Percentiles rank a stretch among this genome's conserved stretches.
phyloP scores from a whole-genome alignment of 139 green algal genomes.

The Picocystis salinarum region DNA sequence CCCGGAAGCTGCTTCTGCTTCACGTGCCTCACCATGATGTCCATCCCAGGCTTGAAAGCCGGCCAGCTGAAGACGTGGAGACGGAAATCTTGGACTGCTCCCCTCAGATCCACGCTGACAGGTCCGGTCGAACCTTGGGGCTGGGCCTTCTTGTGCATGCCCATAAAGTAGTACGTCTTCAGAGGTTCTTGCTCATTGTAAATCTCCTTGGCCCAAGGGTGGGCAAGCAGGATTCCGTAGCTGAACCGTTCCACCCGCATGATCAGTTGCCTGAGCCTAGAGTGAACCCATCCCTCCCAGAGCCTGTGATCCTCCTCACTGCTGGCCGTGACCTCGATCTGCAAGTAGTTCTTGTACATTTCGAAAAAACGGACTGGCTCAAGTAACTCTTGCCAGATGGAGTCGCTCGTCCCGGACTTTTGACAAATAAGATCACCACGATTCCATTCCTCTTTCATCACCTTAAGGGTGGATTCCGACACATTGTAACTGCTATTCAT shows the following conservation, averaged over 20 bases:
- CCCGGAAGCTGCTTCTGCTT: slow-evolving; percentile 28
- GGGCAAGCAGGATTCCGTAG: slow-evolving; percentile 21
- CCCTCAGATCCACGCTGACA: slow-evolving; percentile 38
- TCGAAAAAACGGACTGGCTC: slow-evolving; percentile 54
- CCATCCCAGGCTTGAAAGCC: slow-evolving; percentile 32
- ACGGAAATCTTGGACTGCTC: slow-evolving; percentile 47
- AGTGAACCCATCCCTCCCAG: slow-evolving; percentile 77
- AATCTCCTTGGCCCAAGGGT: slow-evolving; percentile 42
- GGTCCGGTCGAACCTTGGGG: too few species aligned
- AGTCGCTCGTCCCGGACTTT: neutral
- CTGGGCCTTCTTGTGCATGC: slow-evolving; percentile 9
- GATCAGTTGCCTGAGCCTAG: slow-evolving; percentile 53
- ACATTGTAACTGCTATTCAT: slow-evolving; percentile 93
- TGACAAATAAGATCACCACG: slow-evolving; percentile 30
- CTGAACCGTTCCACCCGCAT: slow-evolving; percentile 11
- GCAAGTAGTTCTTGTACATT: slow-evolving; percentile 34
- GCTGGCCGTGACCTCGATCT: slow-evolving; percentile 56
- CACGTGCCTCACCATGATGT: slow-evolving; percentile 38
- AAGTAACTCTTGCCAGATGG: slow-evolving; percentile 41
- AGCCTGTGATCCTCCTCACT: slow-evolving; percentile 42
- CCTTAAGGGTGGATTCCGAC: slow-evolving; percentile 45
- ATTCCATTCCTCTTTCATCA: slow-evolving; percentile 52
- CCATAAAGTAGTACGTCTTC: slow-evolving; percentile 8
- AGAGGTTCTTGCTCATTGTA: slow-evolving; percentile 1
- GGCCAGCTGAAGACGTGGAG: slow-evolving; percentile 18